Percentiles rank a stretch among this genome's conserved stretches.
Conservation (phyloP, 2,329 filamentous ascomycete species). For the Lecanicillium sp. region DNA sequence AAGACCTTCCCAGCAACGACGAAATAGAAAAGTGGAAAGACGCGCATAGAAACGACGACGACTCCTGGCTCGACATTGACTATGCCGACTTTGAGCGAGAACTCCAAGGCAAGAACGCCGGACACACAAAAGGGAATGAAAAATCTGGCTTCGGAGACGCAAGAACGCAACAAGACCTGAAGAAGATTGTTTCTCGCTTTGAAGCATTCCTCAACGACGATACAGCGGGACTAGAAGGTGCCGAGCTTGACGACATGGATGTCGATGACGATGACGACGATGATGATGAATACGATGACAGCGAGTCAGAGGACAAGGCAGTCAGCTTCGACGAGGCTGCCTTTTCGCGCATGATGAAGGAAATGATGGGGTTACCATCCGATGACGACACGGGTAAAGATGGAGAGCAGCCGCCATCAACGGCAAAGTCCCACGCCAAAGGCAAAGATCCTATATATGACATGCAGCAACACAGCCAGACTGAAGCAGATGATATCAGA, state of each 20-base stretch:
- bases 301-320: conserved; percentile 63
- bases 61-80: conserved; percentile 87
- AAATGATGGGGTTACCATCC: conserved; percentile 69
- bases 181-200: conserved; percentile 90
- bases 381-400: conserved; percentile 3
- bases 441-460: too few relatives aligned
- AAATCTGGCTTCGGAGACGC: conserved; percentile 53
- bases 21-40: conserved; percentile 67
- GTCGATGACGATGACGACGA: conserved; percentile 49
- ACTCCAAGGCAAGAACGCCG: conserved; percentile 43
- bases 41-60: conserved; percentile 61
- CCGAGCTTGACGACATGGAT: conserved; percentile 64
- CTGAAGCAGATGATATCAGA: conserved; percentile 52
- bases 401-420: too few relatives aligned
- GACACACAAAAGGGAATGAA: conserved; percentile 25
- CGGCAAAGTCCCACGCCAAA: too few relatives aligned
- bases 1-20: conserved; percentile 56
- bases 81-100: conserved; percentile 84
- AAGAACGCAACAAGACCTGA: conserved; percentile 64
- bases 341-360: conserved; percentile 80
- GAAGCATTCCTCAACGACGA: conserved; percentile 87
- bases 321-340: conserved; percentile 78
- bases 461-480: conserved; percentile 4
- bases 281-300: conserved; percentile 45
- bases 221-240: conserved; percentile 69